phyloP scores from a whole-genome alignment of 1,284 basidiomycete genomes.

The Schizophyllum commune region DNA sequence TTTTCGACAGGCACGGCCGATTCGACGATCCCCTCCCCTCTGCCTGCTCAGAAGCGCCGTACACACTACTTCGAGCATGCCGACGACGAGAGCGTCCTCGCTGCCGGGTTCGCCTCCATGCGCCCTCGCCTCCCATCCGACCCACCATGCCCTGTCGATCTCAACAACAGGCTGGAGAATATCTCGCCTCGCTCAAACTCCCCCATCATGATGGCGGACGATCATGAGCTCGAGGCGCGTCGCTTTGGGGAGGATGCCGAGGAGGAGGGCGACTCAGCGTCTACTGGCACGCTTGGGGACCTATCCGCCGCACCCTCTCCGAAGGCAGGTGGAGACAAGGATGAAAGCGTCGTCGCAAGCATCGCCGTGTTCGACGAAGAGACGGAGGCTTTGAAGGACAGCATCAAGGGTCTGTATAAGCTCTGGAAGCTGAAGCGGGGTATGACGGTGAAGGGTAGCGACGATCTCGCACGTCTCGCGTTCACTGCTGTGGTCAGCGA shows the following conservation, averaged over 20 bases:
- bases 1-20: conserved; percentile 35
- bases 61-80: not conserved
- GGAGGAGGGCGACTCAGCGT: conserved; percentile 9
- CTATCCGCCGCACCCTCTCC: conserved; percentile 1
- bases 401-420: conserved; percentile 40
- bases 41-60: conserved; percentile 12
- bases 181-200: not conserved
- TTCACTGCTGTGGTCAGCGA: not conserved
- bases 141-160: not conserved
- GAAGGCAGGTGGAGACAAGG: conserved; percentile 5
- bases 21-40: conserved; percentile 45
- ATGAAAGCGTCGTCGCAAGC: conserved; percentile 1
- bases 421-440: conserved; percentile 30
- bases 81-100: conserved; percentile 4
- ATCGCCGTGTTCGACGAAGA: conserved; percentile 20
- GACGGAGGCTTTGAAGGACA: conserved; percentile 30
- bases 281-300: conserved; percentile 8
- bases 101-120: not conserved
- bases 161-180: not conserved
- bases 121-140: not conserved
- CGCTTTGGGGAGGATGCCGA: not conserved
- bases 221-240: not conserved
- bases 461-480: not conserved
- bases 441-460: not conserved
- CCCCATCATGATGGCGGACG: conserved; percentile 5